Evolutionary conservation across 2,329 filamentous ascomycete genomes (phyloP).

Genomic region (Colletotrichum sp.): DNA sequence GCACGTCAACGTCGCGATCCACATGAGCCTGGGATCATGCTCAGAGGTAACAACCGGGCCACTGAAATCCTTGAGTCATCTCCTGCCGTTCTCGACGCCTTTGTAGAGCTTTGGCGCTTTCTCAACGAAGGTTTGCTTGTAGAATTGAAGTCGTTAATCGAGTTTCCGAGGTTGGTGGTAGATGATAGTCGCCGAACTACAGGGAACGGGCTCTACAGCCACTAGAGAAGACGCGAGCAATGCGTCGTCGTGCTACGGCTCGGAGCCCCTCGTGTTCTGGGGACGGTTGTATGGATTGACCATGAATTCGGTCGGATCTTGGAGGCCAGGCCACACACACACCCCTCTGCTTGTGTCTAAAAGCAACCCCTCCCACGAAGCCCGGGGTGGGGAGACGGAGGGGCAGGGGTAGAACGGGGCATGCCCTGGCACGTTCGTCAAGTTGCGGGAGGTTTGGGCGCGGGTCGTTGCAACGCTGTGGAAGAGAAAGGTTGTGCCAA

Average conservation of each 20-base stretch:
- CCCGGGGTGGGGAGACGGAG: not conserved
- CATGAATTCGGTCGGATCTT: not conserved
- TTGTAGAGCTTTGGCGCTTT: not conserved
- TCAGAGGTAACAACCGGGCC: not conserved
- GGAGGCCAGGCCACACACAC: not conserved
- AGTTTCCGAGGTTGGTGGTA: not conserved
- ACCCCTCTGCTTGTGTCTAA: not conserved
- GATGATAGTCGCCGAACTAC: not conserved
- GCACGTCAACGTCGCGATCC: not conserved
- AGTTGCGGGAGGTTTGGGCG: not conserved
- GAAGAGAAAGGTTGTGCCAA: conserved; percentile 7
- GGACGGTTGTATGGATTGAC: not conserved
- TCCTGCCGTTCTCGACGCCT: not conserved
- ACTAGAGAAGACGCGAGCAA: not conserved
- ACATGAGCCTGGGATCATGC: not conserved
- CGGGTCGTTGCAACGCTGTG: conserved; percentile 10
- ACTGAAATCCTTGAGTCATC: not conserved
- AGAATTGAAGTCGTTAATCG: not conserved
- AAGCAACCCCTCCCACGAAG: not conserved
- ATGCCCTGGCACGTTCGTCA: not conserved
- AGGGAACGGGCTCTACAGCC: not conserved
- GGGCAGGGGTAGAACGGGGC: not conserved
- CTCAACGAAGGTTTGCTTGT: not conserved
- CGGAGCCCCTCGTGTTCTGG: not conserved
- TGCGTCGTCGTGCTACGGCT: not conserved